phyloP scores from a whole-genome alignment of 371 early-diverging fungal species.

The Mucor sp. region DNA sequence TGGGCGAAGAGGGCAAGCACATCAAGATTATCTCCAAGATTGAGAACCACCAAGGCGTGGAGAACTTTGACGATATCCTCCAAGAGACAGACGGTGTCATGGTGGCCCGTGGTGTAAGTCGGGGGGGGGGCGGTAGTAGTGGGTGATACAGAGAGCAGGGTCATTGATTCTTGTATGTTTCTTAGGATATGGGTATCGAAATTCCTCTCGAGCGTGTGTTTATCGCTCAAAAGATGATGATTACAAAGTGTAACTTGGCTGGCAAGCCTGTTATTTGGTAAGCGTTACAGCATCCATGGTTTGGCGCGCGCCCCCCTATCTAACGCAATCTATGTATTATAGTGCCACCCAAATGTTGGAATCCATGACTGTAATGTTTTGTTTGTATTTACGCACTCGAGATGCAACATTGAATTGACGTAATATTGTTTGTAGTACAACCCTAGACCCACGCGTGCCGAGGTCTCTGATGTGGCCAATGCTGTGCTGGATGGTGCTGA shows the following conservation, averaged over 20 bases:
- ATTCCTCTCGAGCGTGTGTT: slow-evolving; percentile 92
- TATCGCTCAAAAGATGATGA: slow-evolving; percentile 97
- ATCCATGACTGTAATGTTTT: slow-evolving; percentile 83
- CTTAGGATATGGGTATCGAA: slow-evolving; percentile 94
- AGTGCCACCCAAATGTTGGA: slow-evolving; percentile 99
- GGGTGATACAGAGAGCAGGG: background rate
- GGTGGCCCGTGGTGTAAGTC: slow-evolving; percentile 93
- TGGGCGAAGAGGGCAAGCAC: slow-evolving; percentile 76
- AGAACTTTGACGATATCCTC: slow-evolving; percentile 97
- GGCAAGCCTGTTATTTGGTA: slow-evolving; percentile 96
- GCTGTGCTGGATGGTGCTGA: slow-evolving; percentile 97
- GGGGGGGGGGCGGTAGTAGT: too few species aligned
- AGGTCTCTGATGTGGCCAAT: slow-evolving; percentile 98
- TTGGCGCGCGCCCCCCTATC: background rate
- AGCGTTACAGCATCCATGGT: background rate
- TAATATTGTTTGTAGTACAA: slow-evolving; percentile 59
- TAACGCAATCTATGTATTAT: background rate
- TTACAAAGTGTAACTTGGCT: slow-evolving; percentile 88
- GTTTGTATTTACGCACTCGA: slow-evolving; percentile 10
- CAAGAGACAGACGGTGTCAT: slow-evolving; percentile 96
- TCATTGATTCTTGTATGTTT: background rate
- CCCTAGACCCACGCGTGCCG: slow-evolving; percentile 98
- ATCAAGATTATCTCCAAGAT: slow-evolving; percentile 97
- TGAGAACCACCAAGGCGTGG: slow-evolving; percentile 94
- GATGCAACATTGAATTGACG: background rate